Evolutionary conservation across 225 moss, liverwort and hornwort genomes (phyloP), one percentile per base, ranked within the genome.

Genomic region (Neckera pumila): DNA sequence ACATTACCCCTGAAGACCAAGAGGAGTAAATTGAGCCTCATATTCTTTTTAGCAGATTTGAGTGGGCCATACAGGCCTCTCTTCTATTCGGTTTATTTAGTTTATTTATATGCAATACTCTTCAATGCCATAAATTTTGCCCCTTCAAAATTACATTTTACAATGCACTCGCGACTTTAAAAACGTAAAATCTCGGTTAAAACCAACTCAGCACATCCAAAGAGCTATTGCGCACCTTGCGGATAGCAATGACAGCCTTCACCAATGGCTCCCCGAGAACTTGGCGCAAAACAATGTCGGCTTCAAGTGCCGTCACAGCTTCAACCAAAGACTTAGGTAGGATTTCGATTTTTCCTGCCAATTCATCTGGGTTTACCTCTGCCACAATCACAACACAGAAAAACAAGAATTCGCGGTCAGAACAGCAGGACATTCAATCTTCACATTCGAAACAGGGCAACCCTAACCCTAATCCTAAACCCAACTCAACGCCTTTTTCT

Each of bases 241-340:
- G 98, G n/a, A 96, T 86, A 45, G 94, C 97, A 82, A 93, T 80
- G 60, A 97, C 89, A 30, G 95, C 92, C 88, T 95, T 96, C 83
- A 95, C 93, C 90, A 98, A 88, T n/a, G 96, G 93, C 47, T 92
- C 92, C 74, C 98, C 98, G 51, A 98, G 89, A 80, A 91, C 90
- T 78, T 94, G 84, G 58, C 85, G 89, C 85, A 98, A 79, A 58
- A 90, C 90, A 53, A 64, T 51, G 83, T 98, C 94, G 12, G 89
- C 86, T 92, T 96, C 91, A n/a, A 98, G 94, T 45, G 93, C 90
- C 65, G 89, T 79, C 40, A 95, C 93, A 28, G 98, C 84, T 86
- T 96, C 96, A 67, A 85, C 87, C 89, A 95, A 85, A 42, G 87
- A 89, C 71, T 34, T 81, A 5, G 98, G 98, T 89, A 98, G 78